Evolutionary conservation across 257 asterid species (phyloP).

Genomic region (Solanum chiquidenum): DNA sequence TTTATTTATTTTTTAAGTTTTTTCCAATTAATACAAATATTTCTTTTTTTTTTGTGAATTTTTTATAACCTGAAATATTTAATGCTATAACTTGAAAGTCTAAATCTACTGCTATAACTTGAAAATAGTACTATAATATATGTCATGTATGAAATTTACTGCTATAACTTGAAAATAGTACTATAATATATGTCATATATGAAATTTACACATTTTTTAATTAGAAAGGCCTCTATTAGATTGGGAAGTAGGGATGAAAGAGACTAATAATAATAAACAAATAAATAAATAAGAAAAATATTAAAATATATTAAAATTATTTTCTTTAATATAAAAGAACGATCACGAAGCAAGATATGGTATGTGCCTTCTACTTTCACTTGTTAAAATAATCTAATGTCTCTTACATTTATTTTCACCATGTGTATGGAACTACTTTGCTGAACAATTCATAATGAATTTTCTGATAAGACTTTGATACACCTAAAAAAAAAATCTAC

Average conservation of each 20-base stretch:
- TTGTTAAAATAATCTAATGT: background rate
- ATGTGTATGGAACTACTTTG: background rate
- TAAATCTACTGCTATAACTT: too few relatives aligned
- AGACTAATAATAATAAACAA: background rate
- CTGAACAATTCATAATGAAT: background rate
- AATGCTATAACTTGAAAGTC: too few relatives aligned
- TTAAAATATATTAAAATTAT: background rate
- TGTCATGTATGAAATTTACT: too few relatives aligned
- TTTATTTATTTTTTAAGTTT: too few relatives aligned
- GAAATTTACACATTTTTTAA: too few relatives aligned
- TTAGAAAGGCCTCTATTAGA: background rate
- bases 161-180: too few relatives aligned
- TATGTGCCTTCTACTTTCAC: background rate
- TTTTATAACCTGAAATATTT: too few relatives aligned
- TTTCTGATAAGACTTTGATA: background rate
- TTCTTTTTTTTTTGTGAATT: too few relatives aligned
- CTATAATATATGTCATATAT: too few relatives aligned
- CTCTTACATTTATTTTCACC: background rate
- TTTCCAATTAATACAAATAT: too few relatives aligned
- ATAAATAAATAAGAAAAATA: background rate
- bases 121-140: too few relatives aligned
- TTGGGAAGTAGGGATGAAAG: background rate
- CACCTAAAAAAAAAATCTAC: background rate
- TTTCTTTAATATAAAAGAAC: background rate
- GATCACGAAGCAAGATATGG: background rate